phyloP scores from a whole-genome alignment of 345 rosid genomes.

The Geranium brycei region DNA sequence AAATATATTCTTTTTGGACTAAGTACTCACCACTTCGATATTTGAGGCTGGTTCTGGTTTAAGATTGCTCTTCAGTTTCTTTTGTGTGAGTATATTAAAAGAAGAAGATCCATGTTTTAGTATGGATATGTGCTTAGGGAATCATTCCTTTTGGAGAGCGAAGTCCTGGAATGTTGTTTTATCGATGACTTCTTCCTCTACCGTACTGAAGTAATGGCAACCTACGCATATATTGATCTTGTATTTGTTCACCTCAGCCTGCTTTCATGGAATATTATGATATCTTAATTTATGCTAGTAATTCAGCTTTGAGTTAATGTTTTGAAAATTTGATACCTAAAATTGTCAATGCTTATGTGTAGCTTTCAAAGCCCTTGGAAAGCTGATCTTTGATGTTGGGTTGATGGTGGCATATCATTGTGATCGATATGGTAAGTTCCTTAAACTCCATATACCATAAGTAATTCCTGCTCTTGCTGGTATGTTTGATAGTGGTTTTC shows the following conservation, averaged over 20 bases:
- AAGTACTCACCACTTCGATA: too few species aligned
- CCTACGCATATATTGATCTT: slow-evolving; percentile 1
- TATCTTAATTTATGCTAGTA: not conserved
- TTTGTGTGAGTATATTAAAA: too few species aligned
- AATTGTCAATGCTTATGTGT: slow-evolving; percentile 10
- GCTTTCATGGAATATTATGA: too few species aligned
- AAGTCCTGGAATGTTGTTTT: too few species aligned
- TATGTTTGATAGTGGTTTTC: not conserved
- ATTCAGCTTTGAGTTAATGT: not conserved
- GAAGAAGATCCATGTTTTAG: too few species aligned
- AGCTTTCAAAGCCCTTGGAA: slow-evolving; percentile 89
- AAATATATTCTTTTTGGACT: too few species aligned
- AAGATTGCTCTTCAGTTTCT: too few species aligned
- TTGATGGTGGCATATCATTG: slow-evolving; percentile 78
- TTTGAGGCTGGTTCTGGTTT: too few species aligned
- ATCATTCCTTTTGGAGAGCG: too few species aligned
- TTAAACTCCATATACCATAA: not conserved
- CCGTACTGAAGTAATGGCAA: not conserved
- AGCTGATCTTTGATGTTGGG: slow-evolving; percentile 71
- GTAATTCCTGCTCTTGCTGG: not conserved
- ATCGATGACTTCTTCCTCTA: too few species aligned
- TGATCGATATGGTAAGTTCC: slow-evolving; percentile 59
- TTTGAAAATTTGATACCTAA: slow-evolving; percentile 6
- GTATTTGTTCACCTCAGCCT: too few species aligned
- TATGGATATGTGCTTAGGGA: too few species aligned